Percentiles rank a stretch among this genome's conserved stretches.
Conservation (phyloP, 2,329 filamentous ascomycete species). For the Sporothrix mexicana region DNA sequence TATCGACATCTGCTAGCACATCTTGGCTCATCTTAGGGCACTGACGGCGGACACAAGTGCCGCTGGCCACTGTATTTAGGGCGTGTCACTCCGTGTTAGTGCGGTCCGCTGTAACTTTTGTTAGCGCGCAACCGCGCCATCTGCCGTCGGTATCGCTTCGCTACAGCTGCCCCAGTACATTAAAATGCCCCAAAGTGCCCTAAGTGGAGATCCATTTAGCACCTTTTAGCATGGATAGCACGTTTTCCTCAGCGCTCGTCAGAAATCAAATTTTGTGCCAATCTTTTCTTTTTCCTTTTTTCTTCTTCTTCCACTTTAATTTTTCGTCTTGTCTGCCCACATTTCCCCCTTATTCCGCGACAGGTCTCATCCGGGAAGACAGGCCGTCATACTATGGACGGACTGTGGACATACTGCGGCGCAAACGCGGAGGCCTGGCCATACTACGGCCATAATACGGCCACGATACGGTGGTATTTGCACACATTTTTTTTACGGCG, state of each 20-base stretch:
- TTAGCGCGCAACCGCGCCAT: conserved; percentile 7
- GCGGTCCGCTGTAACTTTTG: conserved; percentile 16
- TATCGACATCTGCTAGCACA: conserved; percentile 10
- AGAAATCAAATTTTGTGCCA: conserved; percentile 6
- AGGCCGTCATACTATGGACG: background rate
- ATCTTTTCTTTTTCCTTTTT: background rate
- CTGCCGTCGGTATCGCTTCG: conserved; percentile 6
- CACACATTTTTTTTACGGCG: background rate
- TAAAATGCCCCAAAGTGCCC: background rate
- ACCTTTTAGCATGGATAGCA: background rate
- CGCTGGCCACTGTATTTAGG: background rate
- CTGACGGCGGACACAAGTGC: conserved; percentile 5
- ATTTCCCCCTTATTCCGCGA: background rate
- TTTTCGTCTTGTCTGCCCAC: background rate
- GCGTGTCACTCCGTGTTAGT: background rate
- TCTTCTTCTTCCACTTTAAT: background rate
- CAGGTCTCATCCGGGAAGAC: background rate
- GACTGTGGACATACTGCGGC: background rate
- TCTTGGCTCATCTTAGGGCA: background rate
- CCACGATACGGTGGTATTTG: background rate
- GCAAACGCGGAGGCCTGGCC: background rate
- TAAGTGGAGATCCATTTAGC: conserved; percentile 2
- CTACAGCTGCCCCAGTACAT: background rate
- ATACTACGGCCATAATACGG: background rate
- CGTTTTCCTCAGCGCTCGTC: conserved; percentile 12